These are phyloP conservation scores for Rhipidocladum racemiflorum DNA, from an alignment of 176 grass and related monocot species.

Conservation along the genomic window DNA sequence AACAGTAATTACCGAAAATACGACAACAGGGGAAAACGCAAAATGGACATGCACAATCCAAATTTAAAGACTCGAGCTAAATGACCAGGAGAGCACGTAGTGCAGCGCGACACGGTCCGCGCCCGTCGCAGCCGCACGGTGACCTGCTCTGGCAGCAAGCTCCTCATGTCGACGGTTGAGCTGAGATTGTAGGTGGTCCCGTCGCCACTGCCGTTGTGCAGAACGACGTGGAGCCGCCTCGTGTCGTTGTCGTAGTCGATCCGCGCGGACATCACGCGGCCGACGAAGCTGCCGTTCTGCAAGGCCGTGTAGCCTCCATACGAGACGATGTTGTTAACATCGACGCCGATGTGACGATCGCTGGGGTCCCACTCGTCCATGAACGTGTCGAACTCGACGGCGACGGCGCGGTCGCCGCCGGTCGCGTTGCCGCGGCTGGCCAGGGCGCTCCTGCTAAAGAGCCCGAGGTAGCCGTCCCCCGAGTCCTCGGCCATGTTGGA, in stretches of 20 bases:
- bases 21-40: no score
- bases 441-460: neutral
- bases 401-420: neutral
- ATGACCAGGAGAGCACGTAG: neutral
- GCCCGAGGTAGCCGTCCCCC: slow-evolving; percentile 12
- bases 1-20: no score
- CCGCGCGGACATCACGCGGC: slow-evolving; percentile 26
- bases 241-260: slow-evolving; percentile 18
- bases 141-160: neutral
- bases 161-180: neutral
- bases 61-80: no score
- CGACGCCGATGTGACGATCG: neutral
- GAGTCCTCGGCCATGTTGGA: neutral
- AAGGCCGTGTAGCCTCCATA: neutral
- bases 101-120: neutral
- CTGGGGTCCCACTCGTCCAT: slow-evolving; percentile 12
- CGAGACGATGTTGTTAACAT: neutral
- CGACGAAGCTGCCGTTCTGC: slow-evolving; percentile 4
- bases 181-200: neutral
- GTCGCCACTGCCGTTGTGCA: neutral
- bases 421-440: no score
- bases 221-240: neutral
- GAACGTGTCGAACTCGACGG: slow-evolving; percentile 34
- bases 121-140: neutral
- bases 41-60: no score